Percentiles rank a stretch among this genome's conserved stretches.
Conservation (phyloP, 805 yeast species). For the Wickerhamomyces xylosicus region DNA sequence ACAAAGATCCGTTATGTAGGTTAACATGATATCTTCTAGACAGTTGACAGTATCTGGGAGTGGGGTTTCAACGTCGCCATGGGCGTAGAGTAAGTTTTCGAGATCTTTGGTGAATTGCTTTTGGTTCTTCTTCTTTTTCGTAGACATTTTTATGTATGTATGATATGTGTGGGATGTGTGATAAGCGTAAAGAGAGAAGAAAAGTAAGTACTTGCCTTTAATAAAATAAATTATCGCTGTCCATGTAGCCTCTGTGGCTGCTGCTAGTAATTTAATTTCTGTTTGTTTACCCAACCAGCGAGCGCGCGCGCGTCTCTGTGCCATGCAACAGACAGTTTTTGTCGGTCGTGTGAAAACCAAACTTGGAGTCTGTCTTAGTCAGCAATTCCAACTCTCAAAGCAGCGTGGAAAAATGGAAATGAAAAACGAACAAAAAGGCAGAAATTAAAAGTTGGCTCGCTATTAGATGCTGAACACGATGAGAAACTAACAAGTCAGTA, state of each 20-base stretch:
- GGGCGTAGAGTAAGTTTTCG: constrained; percentile 54
- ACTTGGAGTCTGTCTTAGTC: too few species aligned
- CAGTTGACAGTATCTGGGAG: constrained; percentile 54
- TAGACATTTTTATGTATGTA: constrained; percentile 4
- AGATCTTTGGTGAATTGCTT: constrained; percentile 39
- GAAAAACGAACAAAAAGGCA: neutral
- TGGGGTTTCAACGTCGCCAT: constrained; percentile 65
- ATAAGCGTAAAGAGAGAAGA: neutral
- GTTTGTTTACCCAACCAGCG: too few species aligned
- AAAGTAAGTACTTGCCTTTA: too few species aligned
- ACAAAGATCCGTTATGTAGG: constrained; percentile 53
- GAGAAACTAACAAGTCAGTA: too few species aligned
- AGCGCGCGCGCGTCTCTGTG: neutral
- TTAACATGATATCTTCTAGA: constrained; percentile 57
- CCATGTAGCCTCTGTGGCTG: too few species aligned
- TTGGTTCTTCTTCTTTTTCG: constrained; percentile 26
- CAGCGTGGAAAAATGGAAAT: neutral
- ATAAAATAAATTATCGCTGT: too few species aligned
- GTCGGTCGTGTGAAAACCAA: too few species aligned
- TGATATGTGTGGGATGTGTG: neutral
- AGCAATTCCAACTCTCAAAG: too few species aligned
- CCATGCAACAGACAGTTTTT: too few species aligned
- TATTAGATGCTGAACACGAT: neutral
- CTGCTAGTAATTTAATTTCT: neutral
- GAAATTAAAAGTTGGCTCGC: neutral